Evolutionary conservation across 768 basidiomycete genomes (phyloP).

Genomic region (Hydnum rufescens): DNA sequence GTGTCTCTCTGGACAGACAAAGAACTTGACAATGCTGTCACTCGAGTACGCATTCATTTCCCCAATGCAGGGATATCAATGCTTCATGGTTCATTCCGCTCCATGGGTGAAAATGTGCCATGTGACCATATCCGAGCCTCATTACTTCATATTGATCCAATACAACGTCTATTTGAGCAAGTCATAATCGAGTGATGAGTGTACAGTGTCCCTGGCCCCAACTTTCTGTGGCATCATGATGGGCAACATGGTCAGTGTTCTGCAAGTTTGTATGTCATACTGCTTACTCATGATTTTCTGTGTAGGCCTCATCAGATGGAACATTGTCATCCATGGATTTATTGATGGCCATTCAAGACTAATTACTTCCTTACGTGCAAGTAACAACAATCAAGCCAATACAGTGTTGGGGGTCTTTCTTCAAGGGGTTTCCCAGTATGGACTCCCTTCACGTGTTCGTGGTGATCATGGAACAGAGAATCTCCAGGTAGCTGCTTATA

Average conservation of each 20-base stretch:
- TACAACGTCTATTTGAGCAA: too few relatives aligned
- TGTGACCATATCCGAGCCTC: too few relatives aligned
- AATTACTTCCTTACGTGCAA: slow-evolving; percentile 1
- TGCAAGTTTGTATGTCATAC: background rate
- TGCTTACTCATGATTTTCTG: background rate
- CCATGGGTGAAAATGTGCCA: too few relatives aligned
- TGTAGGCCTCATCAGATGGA: background rate
- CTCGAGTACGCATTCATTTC: too few relatives aligned
- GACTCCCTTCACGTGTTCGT: slow-evolving; percentile 13
- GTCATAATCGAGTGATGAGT: too few relatives aligned
- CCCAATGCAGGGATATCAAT: too few relatives aligned
- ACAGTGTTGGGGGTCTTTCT: slow-evolving; percentile 21
- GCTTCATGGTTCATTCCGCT: too few relatives aligned
- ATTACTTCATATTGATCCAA: too few relatives aligned
- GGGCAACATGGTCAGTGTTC: slow-evolving; percentile 3
- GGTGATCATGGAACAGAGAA: slow-evolving; percentile 17
- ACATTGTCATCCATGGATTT: slow-evolving; percentile 11
- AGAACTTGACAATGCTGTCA: too few relatives aligned
- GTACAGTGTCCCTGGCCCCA: slow-evolving; percentile 16
- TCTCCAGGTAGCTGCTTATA: slow-evolving; percentile 14
- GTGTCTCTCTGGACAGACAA: too few relatives aligned
- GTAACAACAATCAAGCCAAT: slow-evolving; percentile 6
- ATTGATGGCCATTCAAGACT: slow-evolving; percentile 15
- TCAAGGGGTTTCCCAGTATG: slow-evolving; percentile 9
- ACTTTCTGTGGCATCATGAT: slow-evolving; percentile 17